phyloP scores from a whole-genome alignment of 768 basidiomycete genomes.

The Rhizopogon vesiculosus region DNA sequence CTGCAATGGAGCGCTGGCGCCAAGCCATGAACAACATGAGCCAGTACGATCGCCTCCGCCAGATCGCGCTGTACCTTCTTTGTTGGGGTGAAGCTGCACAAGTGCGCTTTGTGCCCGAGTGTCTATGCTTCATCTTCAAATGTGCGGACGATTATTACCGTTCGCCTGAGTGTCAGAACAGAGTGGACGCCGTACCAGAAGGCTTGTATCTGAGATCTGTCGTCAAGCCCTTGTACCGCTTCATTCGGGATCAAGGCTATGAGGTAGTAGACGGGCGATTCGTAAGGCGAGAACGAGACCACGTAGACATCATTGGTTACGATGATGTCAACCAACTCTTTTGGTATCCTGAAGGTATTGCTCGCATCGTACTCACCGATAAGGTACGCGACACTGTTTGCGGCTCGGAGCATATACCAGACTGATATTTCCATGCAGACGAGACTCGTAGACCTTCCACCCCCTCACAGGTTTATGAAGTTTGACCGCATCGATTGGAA shows the following conservation, averaged over 20 bases:
- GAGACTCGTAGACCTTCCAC: conserved; percentile 85
- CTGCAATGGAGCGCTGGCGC: conserved; percentile 89
- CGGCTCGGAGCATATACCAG: not conserved
- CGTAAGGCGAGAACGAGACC: conserved; percentile 88
- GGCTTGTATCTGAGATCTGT: conserved; percentile 91
- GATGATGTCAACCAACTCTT: conserved; percentile 99
- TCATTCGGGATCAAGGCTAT: conserved; percentile 96
- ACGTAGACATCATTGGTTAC: conserved; percentile 93
- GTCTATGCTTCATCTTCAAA: conserved; percentile 99
- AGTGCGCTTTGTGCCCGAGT: conserved; percentile 94
- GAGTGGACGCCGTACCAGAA: conserved; percentile 88
- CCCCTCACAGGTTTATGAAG: conserved; percentile 92
- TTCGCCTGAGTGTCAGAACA: conserved; percentile 93
- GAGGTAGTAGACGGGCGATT: conserved; percentile 95
- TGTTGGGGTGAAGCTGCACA: conserved; percentile 99
- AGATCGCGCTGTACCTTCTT: conserved; percentile 91
- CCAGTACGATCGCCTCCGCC: conserved; percentile 94
- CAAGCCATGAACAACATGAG: conserved; percentile 99
- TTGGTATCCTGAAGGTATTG: conserved; percentile 99
- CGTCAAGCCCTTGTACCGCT: conserved; percentile 91
- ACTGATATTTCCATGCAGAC: conserved; percentile 44
- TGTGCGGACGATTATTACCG: conserved; percentile 99
- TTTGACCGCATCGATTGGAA: conserved; percentile 98
- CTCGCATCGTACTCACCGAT: conserved; percentile 82
- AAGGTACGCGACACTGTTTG: conserved; percentile 49